Evolutionary conservation across 2,329 filamentous ascomycete species (phyloP).

Genomic region (Fusarium sp.): DNA sequence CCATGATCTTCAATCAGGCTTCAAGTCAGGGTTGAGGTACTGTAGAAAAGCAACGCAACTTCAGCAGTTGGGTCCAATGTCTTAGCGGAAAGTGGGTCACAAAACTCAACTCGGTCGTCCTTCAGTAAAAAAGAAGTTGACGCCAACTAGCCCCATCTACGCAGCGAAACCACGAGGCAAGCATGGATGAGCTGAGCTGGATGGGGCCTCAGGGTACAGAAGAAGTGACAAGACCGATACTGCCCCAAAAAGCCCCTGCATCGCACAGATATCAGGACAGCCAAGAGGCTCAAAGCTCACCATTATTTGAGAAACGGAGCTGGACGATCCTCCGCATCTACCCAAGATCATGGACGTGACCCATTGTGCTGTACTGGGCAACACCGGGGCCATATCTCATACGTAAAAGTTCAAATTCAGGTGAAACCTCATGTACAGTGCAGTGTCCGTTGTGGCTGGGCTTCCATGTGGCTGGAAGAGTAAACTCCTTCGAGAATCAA

Average conservation of each 20-base stretch:
- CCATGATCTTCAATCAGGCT: slow-evolving; percentile 9
- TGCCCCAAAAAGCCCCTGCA: slow-evolving; percentile 6
- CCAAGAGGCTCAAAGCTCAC: not conserved
- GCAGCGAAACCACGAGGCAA: slow-evolving; percentile 31
- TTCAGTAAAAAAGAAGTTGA: slow-evolving; percentile 1
- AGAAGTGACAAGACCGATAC: slow-evolving; percentile 10
- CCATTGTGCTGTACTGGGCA: not conserved
- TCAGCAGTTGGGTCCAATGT: not conserved
- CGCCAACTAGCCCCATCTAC: slow-evolving; percentile 9
- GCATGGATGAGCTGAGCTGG: slow-evolving; percentile 22
- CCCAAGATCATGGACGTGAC: not conserved
- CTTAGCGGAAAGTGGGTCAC: not conserved
- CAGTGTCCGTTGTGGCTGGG: slow-evolving; percentile 20
- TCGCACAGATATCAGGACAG: slow-evolving; percentile 20
- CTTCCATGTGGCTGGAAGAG: slow-evolving; percentile 12
- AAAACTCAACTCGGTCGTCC: not conserved
- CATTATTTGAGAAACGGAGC: slow-evolving; percentile 5
- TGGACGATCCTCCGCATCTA: not conserved
- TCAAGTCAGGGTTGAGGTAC: slow-evolving; percentile 3
- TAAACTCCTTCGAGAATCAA: slow-evolving; percentile 32
- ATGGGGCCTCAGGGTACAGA: slow-evolving; percentile 6
- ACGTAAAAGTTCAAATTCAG: slow-evolving; percentile 22
- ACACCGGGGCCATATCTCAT: slow-evolving; percentile 14
- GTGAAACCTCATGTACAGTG: not conserved
- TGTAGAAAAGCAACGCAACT: not conserved